phyloP scores from a whole-genome alignment of 169 alveolate species.

The Cryptosporidium andersoni region DNA sequence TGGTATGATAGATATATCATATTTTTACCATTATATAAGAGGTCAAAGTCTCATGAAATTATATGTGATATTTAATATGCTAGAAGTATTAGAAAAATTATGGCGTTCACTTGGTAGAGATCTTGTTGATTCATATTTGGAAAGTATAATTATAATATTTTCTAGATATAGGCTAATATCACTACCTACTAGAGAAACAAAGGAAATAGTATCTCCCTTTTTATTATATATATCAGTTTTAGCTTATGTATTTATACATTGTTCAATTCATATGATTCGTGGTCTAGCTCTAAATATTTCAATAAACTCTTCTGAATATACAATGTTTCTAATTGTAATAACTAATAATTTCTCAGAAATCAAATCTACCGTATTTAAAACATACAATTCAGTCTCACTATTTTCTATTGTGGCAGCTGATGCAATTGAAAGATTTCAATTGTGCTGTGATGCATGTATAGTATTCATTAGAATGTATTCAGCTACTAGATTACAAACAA shows the following conservation, averaged over 20 bases:
- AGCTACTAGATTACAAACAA: slow-evolving; percentile 55
- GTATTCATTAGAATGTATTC: slow-evolving; percentile 86
- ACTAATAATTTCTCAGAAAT: slow-evolving; percentile 89
- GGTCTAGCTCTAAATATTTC: slow-evolving; percentile 87
- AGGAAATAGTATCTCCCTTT: background rate
- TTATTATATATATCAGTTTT: slow-evolving; percentile 44
- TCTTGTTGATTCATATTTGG: slow-evolving; percentile 77
- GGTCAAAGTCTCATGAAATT: slow-evolving; percentile 88
- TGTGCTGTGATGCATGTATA: slow-evolving; percentile 84
- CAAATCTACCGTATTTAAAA: slow-evolving; percentile 90
- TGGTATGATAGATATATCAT: slow-evolving; percentile 83
- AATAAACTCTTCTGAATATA: slow-evolving; percentile 89
- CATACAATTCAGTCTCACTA: slow-evolving; percentile 78
- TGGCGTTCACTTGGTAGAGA: slow-evolving; percentile 88
- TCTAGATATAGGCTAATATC: background rate
- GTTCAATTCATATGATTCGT: slow-evolving; percentile 85
- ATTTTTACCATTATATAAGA: slow-evolving; percentile 86
- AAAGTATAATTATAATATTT: slow-evolving; percentile 9
- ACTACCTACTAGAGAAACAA: background rate
- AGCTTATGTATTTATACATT: slow-evolving; percentile 78
- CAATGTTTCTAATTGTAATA: slow-evolving; percentile 87
- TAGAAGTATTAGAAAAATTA: slow-evolving; percentile 86
- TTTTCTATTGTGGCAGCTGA: slow-evolving; percentile 86
- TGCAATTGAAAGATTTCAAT: slow-evolving; percentile 86
- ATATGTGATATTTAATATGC: slow-evolving; percentile 88